Percentiles rank a stretch among this genome's conserved stretches.
Conservation (phyloP, 352 stramenopile species). For the Globisporangium radiosum region DNA sequence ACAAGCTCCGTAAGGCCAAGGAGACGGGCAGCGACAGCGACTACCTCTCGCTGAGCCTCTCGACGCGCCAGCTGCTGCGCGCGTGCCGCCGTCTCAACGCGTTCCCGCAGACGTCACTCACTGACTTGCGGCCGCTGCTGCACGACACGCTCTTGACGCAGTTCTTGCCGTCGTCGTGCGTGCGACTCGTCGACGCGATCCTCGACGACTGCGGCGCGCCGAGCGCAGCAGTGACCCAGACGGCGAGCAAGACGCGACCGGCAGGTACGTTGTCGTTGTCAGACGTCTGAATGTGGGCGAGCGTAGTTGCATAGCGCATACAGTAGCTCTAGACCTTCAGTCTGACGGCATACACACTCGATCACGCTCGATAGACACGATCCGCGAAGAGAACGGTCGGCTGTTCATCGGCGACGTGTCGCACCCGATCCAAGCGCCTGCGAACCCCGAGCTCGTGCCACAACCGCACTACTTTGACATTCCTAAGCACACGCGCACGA, state of each 20-base stretch:
- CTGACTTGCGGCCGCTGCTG: conserved; percentile 55
- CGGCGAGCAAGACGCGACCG: background rate
- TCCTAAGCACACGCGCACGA: conserved; percentile 78
- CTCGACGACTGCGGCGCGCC: conserved; percentile 43
- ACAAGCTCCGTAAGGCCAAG: conserved; percentile 39
- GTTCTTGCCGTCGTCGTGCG: conserved; percentile 56
- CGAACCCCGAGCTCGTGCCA: conserved; percentile 78
- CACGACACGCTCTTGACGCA: conserved; percentile 75
- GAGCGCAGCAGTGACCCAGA: background rate
- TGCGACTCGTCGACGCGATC: conserved; percentile 38
- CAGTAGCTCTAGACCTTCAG: too few relatives aligned
- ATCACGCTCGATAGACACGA: conserved; percentile 18
- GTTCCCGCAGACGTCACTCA: conserved; percentile 54
- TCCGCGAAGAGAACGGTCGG: conserved; percentile 29
- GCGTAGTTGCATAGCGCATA: too few relatives aligned
- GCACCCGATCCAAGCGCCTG: conserved; percentile 39
- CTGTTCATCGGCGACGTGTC: conserved; percentile 64
- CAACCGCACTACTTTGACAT: conserved; percentile 89
- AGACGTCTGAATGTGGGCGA: too few relatives aligned
- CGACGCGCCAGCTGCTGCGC: conserved; percentile 58
- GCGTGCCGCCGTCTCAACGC: conserved; percentile 59
- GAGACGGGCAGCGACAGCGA: conserved; percentile 36
- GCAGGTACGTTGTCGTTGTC: conserved; percentile 2
- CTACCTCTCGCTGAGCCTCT: conserved; percentile 48
- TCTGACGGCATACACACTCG: background rate